Evolutionary conservation across 164 flowering plant species (phyloP).

Genomic region (Umbilicus rupestris): DNA sequence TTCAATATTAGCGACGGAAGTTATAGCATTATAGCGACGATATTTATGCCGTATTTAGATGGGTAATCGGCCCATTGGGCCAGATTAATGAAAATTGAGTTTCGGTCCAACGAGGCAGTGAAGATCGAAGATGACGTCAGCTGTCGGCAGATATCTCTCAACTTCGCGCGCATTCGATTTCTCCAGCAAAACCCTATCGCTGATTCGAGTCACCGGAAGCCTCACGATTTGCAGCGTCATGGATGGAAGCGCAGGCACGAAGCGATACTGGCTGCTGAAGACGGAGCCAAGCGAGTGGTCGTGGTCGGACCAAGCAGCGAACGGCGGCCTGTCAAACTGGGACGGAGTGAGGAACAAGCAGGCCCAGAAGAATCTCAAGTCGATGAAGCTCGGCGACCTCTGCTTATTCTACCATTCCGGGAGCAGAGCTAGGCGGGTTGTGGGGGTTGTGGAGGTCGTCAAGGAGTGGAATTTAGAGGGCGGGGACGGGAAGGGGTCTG

Average conservation of each 20-base stretch:
- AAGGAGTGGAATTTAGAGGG: slow-evolving; percentile 49
- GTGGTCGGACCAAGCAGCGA: slow-evolving; percentile 84
- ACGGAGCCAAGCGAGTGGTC: slow-evolving; percentile 94
- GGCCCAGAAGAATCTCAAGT: slow-evolving; percentile 74
- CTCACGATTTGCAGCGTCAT: background rate
- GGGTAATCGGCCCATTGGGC: too few relatives aligned
- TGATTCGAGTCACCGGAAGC: background rate
- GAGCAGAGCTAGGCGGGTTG: slow-evolving; percentile 52
- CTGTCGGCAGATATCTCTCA: too few relatives aligned
- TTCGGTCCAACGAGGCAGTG: too few relatives aligned
- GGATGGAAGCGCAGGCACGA: background rate
- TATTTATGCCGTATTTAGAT: too few relatives aligned
- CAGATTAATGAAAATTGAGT: too few relatives aligned
- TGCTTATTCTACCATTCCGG: slow-evolving; percentile 99
- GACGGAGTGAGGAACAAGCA: slow-evolving; percentile 94
- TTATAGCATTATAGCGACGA: too few relatives aligned
- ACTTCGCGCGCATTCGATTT: background rate
- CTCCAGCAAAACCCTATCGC: background rate
- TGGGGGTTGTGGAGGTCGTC: slow-evolving; percentile 69
- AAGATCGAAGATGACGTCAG: too few relatives aligned
- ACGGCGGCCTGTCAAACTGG: slow-evolving; percentile 64
- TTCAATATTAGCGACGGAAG: too few relatives aligned
- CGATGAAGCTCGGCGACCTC: slow-evolving; percentile 61
- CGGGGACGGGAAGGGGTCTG: slow-evolving; percentile 32
- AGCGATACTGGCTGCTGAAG: slow-evolving; percentile 63